Evolutionary conservation across 116 monocot genomes (phyloP), one percentile per base, ranked within the genome.

Genomic region (Posidonia oceanica): DNA sequence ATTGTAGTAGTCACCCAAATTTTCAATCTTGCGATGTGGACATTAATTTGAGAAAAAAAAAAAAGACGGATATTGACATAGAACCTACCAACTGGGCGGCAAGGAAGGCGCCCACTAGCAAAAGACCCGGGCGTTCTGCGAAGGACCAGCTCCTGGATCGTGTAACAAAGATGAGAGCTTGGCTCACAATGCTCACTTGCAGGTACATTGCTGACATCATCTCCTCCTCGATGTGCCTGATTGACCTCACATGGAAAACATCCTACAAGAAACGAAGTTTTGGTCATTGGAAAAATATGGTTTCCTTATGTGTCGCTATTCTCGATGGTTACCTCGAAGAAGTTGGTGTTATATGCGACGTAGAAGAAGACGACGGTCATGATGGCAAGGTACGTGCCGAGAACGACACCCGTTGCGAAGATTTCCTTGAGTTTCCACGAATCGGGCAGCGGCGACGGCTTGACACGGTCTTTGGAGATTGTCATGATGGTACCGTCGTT

Each of bases 401-500:
- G 87, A 7, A 94, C 83, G 23, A 94, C 38, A 0, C 94, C 94
- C 13, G 94, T 94, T 60, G 87, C 83, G 61, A 94, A 94, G 69
- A 89, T 94, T 84, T 94, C 89, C 23, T 73, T 72, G 40, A 94
- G 87, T 76, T 94, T 89, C 89, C 94, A 94, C 3, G 89, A 89
- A 52, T 94, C 94, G 5, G 94, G 94, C 21, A 87, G 12, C 0
- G 89, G 94, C 2, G 94, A 94, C 2, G 94, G 87, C 77, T 78
- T 85, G 41, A 94, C 94, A 17, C 94, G 75, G 71, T 94, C 94
- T 80, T 94, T 94, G 59, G 94, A 90, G 61, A 94, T 94, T 39
- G 94, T 94, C 94, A 94, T 94, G 72, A 94, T 94, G 71, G 94
- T 94, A 69, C 94, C 94, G 40, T 94, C 94, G 66, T 94, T 94